Conservation (phyloP, 805 yeast genomes). For the Hanseniaspora lachancei region DNA sequence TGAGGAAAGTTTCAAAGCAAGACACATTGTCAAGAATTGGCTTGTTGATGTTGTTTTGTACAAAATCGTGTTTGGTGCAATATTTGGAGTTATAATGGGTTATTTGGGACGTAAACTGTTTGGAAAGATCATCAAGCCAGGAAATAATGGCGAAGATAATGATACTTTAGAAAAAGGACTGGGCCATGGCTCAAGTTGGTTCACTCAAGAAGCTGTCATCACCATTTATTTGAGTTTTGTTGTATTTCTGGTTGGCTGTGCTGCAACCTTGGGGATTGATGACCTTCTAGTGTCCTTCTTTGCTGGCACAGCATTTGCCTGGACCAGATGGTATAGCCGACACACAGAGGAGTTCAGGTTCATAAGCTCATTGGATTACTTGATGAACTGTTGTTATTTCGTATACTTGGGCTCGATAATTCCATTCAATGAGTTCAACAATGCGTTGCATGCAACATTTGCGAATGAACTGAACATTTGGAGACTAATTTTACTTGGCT, state of each 20-base stretch:
- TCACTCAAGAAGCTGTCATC: slow-evolving; percentile 78
- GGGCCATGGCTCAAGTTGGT: slow-evolving; percentile 53
- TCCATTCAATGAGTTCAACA: slow-evolving; percentile 74
- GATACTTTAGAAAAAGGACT: background rate
- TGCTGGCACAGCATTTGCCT: slow-evolving; percentile 88
- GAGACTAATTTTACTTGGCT: slow-evolving; percentile 63
- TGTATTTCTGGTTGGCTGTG: slow-evolving; percentile 75
- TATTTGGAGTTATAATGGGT: slow-evolving; percentile 64
- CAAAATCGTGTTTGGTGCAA: slow-evolving; percentile 67
- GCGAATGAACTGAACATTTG: slow-evolving; percentile 40
- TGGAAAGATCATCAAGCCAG: slow-evolving; percentile 29
- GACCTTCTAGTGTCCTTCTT: slow-evolving; percentile 80
- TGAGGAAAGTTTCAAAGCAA: slow-evolving; percentile 16
- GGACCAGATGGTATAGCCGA: slow-evolving; percentile 82
- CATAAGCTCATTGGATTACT: slow-evolving; percentile 72
- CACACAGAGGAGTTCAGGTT: slow-evolving; percentile 77
- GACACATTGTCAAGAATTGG: slow-evolving; percentile 69
- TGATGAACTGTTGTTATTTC: slow-evolving; percentile 72
- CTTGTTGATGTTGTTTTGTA: slow-evolving; percentile 59
- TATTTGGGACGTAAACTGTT: slow-evolving; percentile 55
- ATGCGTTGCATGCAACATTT: slow-evolving; percentile 36
- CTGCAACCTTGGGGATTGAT: slow-evolving; percentile 76
- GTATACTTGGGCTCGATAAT: slow-evolving; percentile 85
- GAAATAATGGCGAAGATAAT: background rate
- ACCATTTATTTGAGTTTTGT: slow-evolving; percentile 74